phyloP scores from a whole-genome alignment of 495 filamentous ascomycete genomes.

The Penicillium riverlandense region DNA sequence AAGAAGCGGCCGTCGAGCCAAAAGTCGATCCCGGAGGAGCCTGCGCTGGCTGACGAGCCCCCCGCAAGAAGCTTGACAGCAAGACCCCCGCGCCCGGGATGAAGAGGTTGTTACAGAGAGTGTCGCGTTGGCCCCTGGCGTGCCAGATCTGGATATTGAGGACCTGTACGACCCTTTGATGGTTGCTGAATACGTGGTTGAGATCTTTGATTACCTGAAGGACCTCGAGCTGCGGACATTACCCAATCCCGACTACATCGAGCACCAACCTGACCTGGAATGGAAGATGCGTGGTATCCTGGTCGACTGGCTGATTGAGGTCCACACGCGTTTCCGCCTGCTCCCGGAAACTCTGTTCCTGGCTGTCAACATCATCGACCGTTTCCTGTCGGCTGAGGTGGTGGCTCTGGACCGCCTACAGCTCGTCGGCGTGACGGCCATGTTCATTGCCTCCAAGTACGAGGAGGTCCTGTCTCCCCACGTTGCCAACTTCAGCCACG shows the following conservation, averaged over 20 bases:
- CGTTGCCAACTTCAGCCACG: conserved; percentile 91
- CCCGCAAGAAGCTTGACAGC: conserved; percentile 46
- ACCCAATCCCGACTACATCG: conserved; percentile 91
- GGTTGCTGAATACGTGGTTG: conserved; percentile 93
- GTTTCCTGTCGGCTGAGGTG: conserved; percentile 88
- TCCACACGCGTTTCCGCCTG: conserved; percentile 93
- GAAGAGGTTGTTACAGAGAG: conserved; percentile 11
- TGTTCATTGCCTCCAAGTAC: conserved; percentile 98
- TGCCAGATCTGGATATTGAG: conserved; percentile 71
- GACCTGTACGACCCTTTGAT: conserved; percentile 91
- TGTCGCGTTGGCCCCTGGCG: conserved; percentile 37
- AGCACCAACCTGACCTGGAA: conserved; percentile 85
- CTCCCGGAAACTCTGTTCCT: conserved; percentile 98
- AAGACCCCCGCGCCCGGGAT: conserved; percentile 20
- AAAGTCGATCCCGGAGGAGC: conserved; percentile 53
- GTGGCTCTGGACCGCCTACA: conserved; percentile 93
- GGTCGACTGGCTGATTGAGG: conserved; percentile 97
- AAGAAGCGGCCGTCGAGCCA: conserved; percentile 51
- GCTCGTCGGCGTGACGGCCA: conserved; percentile 93
- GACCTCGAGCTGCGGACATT: conserved; percentile 76
- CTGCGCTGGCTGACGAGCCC: conserved; percentile 48
- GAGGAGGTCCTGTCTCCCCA: conserved; percentile 97
- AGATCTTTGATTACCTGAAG: conserved; percentile 95
- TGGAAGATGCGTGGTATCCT: conserved; percentile 99
- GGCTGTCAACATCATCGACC: conserved; percentile 95